Percentiles rank a stretch among this genome's conserved stretches.
Evolutionary conservation across 2,329 filamentous ascomycete genomes (phyloP).

Genomic region (Aspergillus pseudoterreus): DNA sequence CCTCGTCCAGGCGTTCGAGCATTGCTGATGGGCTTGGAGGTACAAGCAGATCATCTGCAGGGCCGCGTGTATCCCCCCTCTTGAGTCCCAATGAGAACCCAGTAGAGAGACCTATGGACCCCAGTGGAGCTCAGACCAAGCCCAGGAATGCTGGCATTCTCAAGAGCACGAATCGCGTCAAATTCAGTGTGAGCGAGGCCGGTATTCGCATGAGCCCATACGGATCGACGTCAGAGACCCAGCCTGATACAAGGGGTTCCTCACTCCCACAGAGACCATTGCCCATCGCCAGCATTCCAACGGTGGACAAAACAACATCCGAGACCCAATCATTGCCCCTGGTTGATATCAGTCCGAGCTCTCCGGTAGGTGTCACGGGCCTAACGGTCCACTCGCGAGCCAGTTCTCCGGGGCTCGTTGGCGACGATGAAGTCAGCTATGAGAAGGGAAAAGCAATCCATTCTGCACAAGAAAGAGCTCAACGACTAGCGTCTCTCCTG

Average conservation of each 20-base stretch:
- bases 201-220: constrained; percentile 15
- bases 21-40: constrained; percentile 20
- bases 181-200: constrained; percentile 26
- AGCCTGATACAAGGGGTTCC: constrained; percentile 27
- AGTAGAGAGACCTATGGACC: constrained; percentile 17
- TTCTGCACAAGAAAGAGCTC: constrained; percentile 32
- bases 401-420: constrained; percentile 18
- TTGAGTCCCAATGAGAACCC: constrained; percentile 22
- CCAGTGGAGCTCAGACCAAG: constrained; percentile 27
- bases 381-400: constrained; percentile 23
- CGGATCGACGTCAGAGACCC: constrained; percentile 25
- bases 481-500: constrained; percentile 32
- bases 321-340: constrained; percentile 20
- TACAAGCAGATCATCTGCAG: constrained; percentile 19
- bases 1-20: constrained; percentile 23
- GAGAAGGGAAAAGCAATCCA: constrained; percentile 34
- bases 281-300: constrained; percentile 36
- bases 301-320: constrained; percentile 22
- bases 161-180: constrained; percentile 32
- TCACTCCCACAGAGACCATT: constrained; percentile 29
- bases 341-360: constrained; percentile 24
- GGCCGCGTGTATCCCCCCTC: constrained; percentile 23
- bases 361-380: constrained; percentile 27
- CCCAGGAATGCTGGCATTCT: constrained; percentile 38
- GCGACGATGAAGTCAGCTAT: constrained; percentile 28